Evolutionary conservation across 192 early-diverging fungal species (phyloP).

Genomic region (Pilaira anomala): DNA sequence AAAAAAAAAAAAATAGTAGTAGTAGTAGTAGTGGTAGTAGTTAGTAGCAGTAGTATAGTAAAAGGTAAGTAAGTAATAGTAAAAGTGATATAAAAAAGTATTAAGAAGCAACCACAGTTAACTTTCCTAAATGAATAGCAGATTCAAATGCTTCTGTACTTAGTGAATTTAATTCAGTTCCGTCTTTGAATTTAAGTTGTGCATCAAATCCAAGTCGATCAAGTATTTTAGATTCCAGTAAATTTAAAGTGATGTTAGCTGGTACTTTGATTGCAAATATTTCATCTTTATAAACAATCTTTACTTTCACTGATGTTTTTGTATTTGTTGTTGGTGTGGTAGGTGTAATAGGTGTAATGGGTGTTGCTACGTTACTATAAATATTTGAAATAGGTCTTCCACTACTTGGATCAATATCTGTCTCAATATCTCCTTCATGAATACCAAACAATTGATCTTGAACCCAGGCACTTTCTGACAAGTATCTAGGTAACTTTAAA

Average conservation of each 20-base stretch:
- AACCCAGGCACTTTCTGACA: slow-evolving; percentile 48
- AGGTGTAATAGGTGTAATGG: background rate
- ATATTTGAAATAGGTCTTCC: slow-evolving; percentile 7
- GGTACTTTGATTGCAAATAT: slow-evolving; percentile 72
- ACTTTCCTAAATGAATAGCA: slow-evolving; percentile 37
- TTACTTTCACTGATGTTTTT: slow-evolving; percentile 56
- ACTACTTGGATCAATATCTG: slow-evolving; percentile 32
- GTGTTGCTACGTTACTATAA: background rate
- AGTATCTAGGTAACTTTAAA: slow-evolving; percentile 51
- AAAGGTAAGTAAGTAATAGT: too few species aligned
- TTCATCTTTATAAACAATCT: slow-evolving; percentile 67
- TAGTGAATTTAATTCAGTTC: background rate
- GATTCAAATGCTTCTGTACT: slow-evolving; percentile 36
- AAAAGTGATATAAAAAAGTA: background rate
- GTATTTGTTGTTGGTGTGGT: background rate
- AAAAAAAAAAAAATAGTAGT: background rate
- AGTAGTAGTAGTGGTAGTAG: too few species aligned
- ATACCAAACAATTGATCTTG: slow-evolving; percentile 51
- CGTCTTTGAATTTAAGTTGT: slow-evolving; percentile 41
- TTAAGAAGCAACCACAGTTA: slow-evolving; percentile 39
- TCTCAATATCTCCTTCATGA: slow-evolving; percentile 56
- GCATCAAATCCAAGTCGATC: slow-evolving; percentile 48
- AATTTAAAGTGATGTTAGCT: slow-evolving; percentile 48
- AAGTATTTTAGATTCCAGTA: slow-evolving; percentile 58
- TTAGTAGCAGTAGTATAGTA: too few species aligned